A percentile compares a stretch with the other conserved stretches of the same genome.
These are phyloP conservation scores for Cucurbita moschata DNA, from an alignment of 306 rosid genomes.

Conservation along the genomic window DNA sequence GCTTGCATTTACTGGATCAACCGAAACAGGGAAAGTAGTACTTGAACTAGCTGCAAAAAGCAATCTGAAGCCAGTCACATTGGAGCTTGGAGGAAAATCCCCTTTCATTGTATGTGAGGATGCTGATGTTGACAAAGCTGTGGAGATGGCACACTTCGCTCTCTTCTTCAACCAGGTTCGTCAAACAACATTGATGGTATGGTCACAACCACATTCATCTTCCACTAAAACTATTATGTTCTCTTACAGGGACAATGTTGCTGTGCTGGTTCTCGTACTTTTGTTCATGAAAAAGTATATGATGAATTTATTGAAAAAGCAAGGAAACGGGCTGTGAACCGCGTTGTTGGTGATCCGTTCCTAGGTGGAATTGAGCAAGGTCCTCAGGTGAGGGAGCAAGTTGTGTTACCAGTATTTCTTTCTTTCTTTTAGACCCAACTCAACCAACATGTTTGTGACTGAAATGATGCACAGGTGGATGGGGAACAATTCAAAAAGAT, in stretches of 20 bases:
- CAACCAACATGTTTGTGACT: neutral
- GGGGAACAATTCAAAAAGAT: conserved; percentile 68
- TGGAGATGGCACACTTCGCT: conserved; percentile 78
- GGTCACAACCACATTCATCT: neutral
- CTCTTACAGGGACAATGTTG: conserved; percentile 84
- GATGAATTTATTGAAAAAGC: conserved; percentile 83
- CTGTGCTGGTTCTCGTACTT: conserved; percentile 88
- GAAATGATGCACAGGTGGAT: conserved; percentile 31
- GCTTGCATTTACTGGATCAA: conserved; percentile 95
- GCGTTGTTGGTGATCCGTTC: conserved; percentile 87
- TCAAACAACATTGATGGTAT: neutral
- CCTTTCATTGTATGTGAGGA: conserved; percentile 85
- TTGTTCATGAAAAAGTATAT: conserved; percentile 61
- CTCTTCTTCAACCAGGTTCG: conserved; percentile 76
- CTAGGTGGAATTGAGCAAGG: conserved; percentile 76
- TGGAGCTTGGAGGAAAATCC: conserved; percentile 95
- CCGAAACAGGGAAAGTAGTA: conserved; percentile 62
- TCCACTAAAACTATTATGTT: conserved; percentile 1
- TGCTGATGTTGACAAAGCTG: conserved; percentile 82
- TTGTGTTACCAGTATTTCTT: neutral
- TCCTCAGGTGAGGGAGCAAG: conserved; percentile 58
- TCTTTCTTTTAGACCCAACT: neutral
- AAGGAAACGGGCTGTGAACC: conserved; percentile 58
- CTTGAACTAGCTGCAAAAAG: conserved; percentile 66
- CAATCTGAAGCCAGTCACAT: conserved; percentile 74